Conservation (phyloP, 2,329 filamentous ascomycete species). For the Xylaria arbuscula region DNA sequence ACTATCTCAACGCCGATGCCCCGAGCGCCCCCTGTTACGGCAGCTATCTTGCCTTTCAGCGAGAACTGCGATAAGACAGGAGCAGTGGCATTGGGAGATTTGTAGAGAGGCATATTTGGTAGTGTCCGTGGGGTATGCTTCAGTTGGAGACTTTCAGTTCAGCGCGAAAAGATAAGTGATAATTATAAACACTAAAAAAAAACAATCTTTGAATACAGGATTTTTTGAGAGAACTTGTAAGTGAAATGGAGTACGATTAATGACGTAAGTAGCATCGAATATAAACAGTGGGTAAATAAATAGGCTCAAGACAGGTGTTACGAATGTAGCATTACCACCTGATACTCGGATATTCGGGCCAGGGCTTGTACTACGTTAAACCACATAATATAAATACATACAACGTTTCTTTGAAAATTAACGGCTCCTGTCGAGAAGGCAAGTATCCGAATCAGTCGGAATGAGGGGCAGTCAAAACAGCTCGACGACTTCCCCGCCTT, state of each 20-base stretch:
- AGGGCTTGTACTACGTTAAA: background rate
- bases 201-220: background rate
- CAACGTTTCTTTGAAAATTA: conserved; percentile 1
- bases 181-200: background rate
- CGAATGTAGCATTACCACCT: background rate
- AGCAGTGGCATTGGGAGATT: conserved; percentile 44
- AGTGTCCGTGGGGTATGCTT: background rate
- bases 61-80: conserved; percentile 50
- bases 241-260: background rate
- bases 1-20: conserved; percentile 50
- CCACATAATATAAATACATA: background rate
- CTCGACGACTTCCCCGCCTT: background rate
- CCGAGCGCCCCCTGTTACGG: conserved; percentile 48
- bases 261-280: background rate
- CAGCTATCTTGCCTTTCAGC: conserved; percentile 47
- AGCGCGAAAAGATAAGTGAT: no score
- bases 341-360: background rate
- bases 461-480: background rate
- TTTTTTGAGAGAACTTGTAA: background rate
- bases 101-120: conserved; percentile 31
- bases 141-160: no score
- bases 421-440: background rate
- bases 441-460: background rate
- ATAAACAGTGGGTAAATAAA: background rate
- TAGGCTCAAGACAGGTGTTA: conserved; percentile 3